These are phyloP conservation scores for Phaseolus lunatus DNA, from an alignment of 306 rosid genomes.

Conservation along the genomic window DNA sequence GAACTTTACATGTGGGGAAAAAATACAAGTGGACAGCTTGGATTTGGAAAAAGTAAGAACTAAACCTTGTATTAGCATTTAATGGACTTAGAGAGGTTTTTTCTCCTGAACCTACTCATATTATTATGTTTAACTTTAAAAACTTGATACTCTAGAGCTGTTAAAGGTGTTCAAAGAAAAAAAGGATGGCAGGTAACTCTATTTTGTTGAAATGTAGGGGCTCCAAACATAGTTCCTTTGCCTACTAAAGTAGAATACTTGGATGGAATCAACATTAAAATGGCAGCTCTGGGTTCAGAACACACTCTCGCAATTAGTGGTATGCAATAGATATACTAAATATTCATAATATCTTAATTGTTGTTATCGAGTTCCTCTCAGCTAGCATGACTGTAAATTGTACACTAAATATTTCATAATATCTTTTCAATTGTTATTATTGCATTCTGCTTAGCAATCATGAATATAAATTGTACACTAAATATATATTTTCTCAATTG, in stretches of 20 bases:
- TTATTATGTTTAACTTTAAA: slow-evolving; percentile 5
- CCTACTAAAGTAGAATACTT: slow-evolving; percentile 90
- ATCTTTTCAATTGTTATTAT: too few species aligned
- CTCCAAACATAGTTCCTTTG: slow-evolving; percentile 62
- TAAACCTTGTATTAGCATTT: slow-evolving; percentile 40
- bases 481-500: slow-evolving; percentile 24
- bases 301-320: slow-evolving; percentile 89
- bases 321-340: slow-evolving; percentile 43
- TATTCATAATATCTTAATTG: too few species aligned
- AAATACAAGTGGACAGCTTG: slow-evolving; percentile 92
- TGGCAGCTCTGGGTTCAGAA: slow-evolving; percentile 88
- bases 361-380: too few species aligned
- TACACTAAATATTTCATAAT: too few species aligned
- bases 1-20: slow-evolving; percentile 92
- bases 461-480: slow-evolving; percentile 16
- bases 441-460: neutral
- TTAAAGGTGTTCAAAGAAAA: slow-evolving; percentile 26
- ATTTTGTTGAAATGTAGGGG: slow-evolving; percentile 58
- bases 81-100: slow-evolving; percentile 13
- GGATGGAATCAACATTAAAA: slow-evolving; percentile 75
- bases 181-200: slow-evolving; percentile 33
- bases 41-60: slow-evolving; percentile 89
- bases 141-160: slow-evolving; percentile 12
- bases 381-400: too few species aligned
- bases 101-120: neutral